Evolutionary conservation across 2,329 filamentous ascomycete genomes (phyloP), one percentile per base, ranked within the genome.

Genomic region (Hymenoscyphus repandus): DNA sequence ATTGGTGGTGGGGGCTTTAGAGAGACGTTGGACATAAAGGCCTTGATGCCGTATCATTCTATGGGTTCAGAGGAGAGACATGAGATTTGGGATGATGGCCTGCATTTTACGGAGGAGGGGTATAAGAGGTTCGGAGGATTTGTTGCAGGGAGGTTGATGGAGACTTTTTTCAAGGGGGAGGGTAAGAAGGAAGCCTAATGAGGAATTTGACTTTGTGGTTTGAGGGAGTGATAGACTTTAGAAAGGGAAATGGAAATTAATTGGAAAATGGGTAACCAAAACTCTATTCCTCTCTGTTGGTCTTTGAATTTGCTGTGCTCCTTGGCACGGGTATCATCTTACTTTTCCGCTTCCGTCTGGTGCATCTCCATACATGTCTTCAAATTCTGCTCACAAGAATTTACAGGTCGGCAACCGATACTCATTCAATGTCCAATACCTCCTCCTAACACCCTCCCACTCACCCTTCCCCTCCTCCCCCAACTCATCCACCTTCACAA

Each of bases 371-470:
- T n/a, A 12, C 39, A 9, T 17, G 12, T 5, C 4, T 45, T 22
- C 10, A 15, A 18, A 20, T 18, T 10, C 36, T 40, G 47, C 44
- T 64, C 4, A 58, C 69, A 91, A 77, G 61, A 91, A 88, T 45
- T 76, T 86, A 71, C 86, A 90, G 41, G 82, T 77, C 2, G 88
- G 88, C 58, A 92, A 71, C 47, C 80, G 79, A 68, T 93, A 93
- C 60, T 78, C 83, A 54, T 90, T 82, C 47, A 97, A 74, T 30
- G 86, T 87, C 91, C 92, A 97, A 68, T 97, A 97, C 52, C 87
- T 83, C 62, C 91, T 81, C 65, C 86, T 82, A 12, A 96, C 88
- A 1, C 91, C 92, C 58, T 89, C 79, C 93, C 93, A 99, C 64
- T 92, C 88, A 20, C 81, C 83, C 66, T 82, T 74, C 5, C 84